Evolutionary conservation across 1,284 basidiomycete species (phyloP), one percentile per base, ranked within the genome.

Genomic region (Puccinia sorghi): DNA sequence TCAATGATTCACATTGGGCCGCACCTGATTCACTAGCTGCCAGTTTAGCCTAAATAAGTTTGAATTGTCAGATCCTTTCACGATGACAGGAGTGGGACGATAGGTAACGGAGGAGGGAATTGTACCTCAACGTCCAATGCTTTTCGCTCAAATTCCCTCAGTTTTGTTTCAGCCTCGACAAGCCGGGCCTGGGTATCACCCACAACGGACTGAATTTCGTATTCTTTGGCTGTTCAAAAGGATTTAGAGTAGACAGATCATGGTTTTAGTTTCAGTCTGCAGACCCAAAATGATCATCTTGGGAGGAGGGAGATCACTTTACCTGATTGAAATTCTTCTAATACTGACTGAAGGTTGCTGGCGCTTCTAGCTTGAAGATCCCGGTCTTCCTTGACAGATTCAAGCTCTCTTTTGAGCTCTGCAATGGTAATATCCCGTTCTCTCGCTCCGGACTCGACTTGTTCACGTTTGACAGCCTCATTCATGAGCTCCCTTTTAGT

Each of bases 281-380:
- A 32, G 1, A 32, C 32, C 32, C 32, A 2, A 4, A 32, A 32
- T 32, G 32, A 32, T 1, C 32, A 4, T 32, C 32, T 32, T 32
- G 32, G 32, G 4, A 32, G 1, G 32, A 32, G 32, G 32, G 4
- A 4, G 32, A 32, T 32, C 32, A 32, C 32, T 32, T 32, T 32
- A 32, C 94, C 90, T 80, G 89, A 87, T 86, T 98, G 94, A 85
- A 99, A 97, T 85, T 99, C 97, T 84, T 93, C 91, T 80, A 99
- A 86, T 1, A 99, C 95, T 8, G 92, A 90, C 84, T 97, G 93
- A 78, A 99, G 85, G 84, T 98, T 97, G 2, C 86, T 86, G 1
- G 91, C 89, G 82, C 91, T 92, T 85, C 92, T 90, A 79, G 87
- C 88, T 83, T 97, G 94, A 17, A 86, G 85, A 74, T 90, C 88